Conservation (phyloP, 2,329 filamentous ascomycete genomes). For the Colletotrichum sojae region DNA sequence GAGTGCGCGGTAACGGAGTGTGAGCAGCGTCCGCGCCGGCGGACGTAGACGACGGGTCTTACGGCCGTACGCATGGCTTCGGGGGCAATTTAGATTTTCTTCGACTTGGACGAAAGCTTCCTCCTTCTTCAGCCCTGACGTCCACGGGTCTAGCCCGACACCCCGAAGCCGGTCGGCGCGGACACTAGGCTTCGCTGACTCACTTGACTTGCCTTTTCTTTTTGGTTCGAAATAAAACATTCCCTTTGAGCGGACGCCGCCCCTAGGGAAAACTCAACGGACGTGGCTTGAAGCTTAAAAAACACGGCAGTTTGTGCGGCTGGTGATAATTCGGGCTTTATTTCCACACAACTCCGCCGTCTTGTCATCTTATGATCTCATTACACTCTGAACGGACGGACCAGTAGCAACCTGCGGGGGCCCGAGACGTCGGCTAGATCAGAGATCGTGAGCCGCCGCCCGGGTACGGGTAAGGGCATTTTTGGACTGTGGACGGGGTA, state of each 20-base stretch:
- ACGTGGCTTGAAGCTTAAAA: slow-evolving; percentile 18
- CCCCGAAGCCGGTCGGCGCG: too few species aligned
- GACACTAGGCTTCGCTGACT: too few species aligned
- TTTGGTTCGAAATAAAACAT: background rate
- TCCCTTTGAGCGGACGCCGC: slow-evolving; percentile 5
- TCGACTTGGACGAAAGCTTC: background rate
- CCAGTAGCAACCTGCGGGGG: slow-evolving; percentile 32
- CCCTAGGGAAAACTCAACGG: slow-evolving; percentile 11
- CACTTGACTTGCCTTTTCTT: background rate
- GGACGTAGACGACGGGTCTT: slow-evolving; percentile 2
- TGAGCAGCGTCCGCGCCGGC: background rate
- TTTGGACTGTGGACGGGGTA: background rate
- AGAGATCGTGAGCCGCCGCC: slow-evolving; percentile 39
- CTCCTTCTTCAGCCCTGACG: slow-evolving; percentile 16
- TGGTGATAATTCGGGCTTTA: slow-evolving; percentile 2
- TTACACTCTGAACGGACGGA: slow-evolving; percentile 21
- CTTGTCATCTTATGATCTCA: background rate
- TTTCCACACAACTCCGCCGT: background rate
- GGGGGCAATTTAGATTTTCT: background rate
- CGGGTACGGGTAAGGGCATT: slow-evolving; percentile 15
- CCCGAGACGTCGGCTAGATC: slow-evolving; percentile 38
- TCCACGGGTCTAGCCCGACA: slow-evolving; percentile 1
- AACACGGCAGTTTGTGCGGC: background rate
- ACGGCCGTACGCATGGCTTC: slow-evolving; percentile 17
- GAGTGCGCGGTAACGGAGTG: slow-evolving; percentile 4